Evolutionary conservation across 257 asterid species (phyloP).

Genomic region (Ballota nigra): DNA sequence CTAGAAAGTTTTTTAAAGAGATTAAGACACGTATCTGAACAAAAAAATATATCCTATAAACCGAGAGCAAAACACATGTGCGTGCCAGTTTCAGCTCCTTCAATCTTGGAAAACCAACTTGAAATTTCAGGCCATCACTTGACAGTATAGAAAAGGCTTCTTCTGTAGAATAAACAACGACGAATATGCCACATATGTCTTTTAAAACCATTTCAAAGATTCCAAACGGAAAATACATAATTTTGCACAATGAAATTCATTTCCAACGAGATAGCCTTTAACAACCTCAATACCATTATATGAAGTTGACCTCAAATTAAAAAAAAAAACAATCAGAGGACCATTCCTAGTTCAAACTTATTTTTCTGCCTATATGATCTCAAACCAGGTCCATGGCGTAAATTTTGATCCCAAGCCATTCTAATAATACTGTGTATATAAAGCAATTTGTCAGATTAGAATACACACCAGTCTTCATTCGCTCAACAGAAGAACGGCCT

Average conservation of each 20-base stretch:
- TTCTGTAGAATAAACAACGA: background rate
- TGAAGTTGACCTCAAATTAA: background rate
- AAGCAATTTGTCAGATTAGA: background rate
- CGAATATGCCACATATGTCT: background rate
- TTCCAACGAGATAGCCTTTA: background rate
- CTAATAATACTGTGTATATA: background rate
- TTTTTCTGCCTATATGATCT: background rate
- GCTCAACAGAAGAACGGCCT: background rate
- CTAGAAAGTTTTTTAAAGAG: background rate
- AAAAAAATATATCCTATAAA: background rate
- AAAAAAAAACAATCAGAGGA: background rate
- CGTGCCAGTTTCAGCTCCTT: background rate
- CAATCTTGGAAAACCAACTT: background rate
- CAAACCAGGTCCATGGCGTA: background rate
- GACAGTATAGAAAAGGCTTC: background rate
- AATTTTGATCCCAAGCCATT: background rate
- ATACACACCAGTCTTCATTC: slow-evolving; percentile 3
- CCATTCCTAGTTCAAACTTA: background rate
- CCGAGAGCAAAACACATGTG: background rate
- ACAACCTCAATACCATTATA: background rate
- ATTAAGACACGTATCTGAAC: background rate
- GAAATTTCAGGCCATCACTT: background rate
- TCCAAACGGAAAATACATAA: background rate
- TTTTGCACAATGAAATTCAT: background rate
- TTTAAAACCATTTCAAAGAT: too few relatives aligned